phyloP scores from a whole-genome alignment of 2,329 filamentous ascomycete species.

The Nigrospora osmanthi region DNA sequence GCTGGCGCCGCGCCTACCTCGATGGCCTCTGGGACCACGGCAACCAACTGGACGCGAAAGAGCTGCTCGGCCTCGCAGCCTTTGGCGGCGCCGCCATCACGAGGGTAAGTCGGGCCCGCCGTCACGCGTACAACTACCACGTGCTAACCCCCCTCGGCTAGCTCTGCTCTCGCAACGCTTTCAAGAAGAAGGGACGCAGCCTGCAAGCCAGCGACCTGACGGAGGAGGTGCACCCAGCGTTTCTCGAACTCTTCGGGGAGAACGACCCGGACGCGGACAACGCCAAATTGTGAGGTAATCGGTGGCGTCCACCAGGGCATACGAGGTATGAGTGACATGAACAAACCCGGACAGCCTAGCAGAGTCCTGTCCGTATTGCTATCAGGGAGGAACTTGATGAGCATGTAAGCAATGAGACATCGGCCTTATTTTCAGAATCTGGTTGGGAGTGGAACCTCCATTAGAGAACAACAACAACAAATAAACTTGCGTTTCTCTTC shows the following conservation, averaged over 20 bases:
- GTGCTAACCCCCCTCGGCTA: slow-evolving; percentile 15
- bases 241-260: slow-evolving; percentile 73
- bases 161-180: slow-evolving; percentile 82
- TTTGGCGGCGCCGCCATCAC: slow-evolving; percentile 86
- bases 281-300: background rate
- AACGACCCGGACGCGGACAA: slow-evolving; percentile 27
- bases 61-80: slow-evolving; percentile 69
- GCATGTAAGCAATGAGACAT: too few relatives aligned
- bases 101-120: slow-evolving; percentile 48
- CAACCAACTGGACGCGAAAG: slow-evolving; percentile 39
- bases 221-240: slow-evolving; percentile 78
- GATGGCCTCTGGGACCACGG: slow-evolving; percentile 70
- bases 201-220: slow-evolving; percentile 91
- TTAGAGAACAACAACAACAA: too few relatives aligned
- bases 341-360: too few relatives aligned
- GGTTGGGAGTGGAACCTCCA: too few relatives aligned
- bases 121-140: background rate
- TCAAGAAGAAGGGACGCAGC: slow-evolving; percentile 75
- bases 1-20: slow-evolving; percentile 80
- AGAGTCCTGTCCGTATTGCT: too few relatives aligned
- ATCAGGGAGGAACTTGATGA: too few relatives aligned
- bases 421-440: too few relatives aligned
- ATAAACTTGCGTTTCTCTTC: too few relatives aligned
- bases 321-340: too few relatives aligned
- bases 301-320: too few relatives aligned